Base-by-base conservation (phyloP, 257 asterid species). In the Solanum sitiens region DNA sequence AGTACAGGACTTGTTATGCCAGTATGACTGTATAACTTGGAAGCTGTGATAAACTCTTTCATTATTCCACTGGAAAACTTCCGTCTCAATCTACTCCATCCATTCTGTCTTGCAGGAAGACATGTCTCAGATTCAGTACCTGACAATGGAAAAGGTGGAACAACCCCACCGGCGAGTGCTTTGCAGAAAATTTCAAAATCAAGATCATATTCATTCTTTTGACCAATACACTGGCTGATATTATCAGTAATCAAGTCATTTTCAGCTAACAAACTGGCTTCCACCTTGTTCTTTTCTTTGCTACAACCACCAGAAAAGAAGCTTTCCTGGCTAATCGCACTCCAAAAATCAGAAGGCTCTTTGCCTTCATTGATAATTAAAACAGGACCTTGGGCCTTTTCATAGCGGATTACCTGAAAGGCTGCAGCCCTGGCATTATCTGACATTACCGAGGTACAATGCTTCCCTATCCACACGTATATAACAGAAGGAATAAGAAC, bases 291-390 rank as follows among this genome's bases (percentile, higher is more conserved):
- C 61, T 82, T 86, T 89, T 80, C 74, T 83, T 89, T 79, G 50
- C 86, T 76, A 56, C 44, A 50, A 80, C 85, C 70, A 56, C 72
- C 42, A 65, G 83, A 67, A 72, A 88, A 61, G 56, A 32, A 45
- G 75, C 74, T 86, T 27, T 89, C 90, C 47, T 32, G 82, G 35
- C 91, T 89, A 21, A 97, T 90, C 87, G 95, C 95, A 87, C 89
- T 93, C 98, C 99, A 95, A 86, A 97, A 95, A 70, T 93, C 97
- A 86, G 87, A 32, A 14, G 96, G 94, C 93, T 97, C 99, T 59
- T 94, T 94, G 44, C 92, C 94, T 92, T 97, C 99, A 86, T 88
- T 89, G 53, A 95, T 90, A 67, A 92, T 68, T 87, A 89, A 25
- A 44, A 92, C 91, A 11, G 98, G 96, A 83, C 98, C 96, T 44